phyloP scores from a whole-genome alignment of 345 rosid species.

The Lenwebbia sp. region DNA sequence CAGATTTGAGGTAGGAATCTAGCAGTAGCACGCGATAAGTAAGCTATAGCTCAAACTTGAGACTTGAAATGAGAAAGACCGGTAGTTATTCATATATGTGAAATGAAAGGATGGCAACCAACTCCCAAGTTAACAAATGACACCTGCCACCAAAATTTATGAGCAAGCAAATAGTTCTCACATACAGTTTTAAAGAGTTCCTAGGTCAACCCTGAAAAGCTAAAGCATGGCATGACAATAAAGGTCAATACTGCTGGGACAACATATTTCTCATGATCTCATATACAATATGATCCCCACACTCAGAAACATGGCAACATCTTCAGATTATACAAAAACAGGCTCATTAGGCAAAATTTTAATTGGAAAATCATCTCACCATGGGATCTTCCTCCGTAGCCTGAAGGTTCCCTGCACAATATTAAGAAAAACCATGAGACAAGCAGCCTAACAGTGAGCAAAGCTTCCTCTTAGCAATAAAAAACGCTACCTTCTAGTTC shows the following conservation, averaged over 20 bases:
- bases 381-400: constrained; percentile 57
- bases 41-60: background rate
- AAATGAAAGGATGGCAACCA: background rate
- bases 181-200: background rate
- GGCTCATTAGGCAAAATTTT: background rate
- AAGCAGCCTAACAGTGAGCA: background rate
- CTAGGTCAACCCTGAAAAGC: background rate
- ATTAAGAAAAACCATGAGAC: constrained; percentile 1
- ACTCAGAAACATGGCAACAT: background rate
- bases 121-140: background rate
- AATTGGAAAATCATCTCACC: constrained; percentile 27
- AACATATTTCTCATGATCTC: background rate
- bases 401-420: constrained; percentile 50
- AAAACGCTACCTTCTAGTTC: constrained; percentile 48
- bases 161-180: background rate
- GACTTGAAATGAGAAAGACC: background rate
- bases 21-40: background rate
- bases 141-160: background rate
- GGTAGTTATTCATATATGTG: background rate
- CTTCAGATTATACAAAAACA: background rate
- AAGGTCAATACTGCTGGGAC: background rate
- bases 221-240: background rate
- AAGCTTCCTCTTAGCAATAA: background rate
- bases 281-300: background rate
- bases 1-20: background rate